Conservation (phyloP, 2,329 filamentous ascomycete genomes). For the Nemania bipapillata region DNA sequence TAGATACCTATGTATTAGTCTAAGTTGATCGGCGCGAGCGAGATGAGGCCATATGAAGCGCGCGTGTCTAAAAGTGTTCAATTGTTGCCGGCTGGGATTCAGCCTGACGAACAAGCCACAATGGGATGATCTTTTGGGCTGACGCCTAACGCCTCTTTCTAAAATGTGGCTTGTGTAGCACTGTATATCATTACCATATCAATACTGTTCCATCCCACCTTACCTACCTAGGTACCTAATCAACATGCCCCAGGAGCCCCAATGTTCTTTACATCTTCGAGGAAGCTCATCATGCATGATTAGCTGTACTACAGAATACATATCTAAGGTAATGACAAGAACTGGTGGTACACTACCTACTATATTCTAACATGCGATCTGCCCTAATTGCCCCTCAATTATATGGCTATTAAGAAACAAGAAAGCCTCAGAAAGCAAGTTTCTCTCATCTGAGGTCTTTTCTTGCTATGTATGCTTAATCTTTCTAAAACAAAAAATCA, state of each 20-base stretch:
- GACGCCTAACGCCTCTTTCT: not conserved
- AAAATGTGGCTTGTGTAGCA: slow-evolving; percentile 20
- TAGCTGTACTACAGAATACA: not conserved
- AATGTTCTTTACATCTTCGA: not conserved
- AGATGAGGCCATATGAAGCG: slow-evolving; percentile 23
- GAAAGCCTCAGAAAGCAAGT: not conserved
- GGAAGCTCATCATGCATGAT: not conserved
- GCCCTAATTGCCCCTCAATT: not conserved
- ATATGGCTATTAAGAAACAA: not conserved
- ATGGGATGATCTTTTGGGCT: not conserved
- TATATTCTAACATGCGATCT: not conserved
- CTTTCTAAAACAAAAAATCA: not conserved
- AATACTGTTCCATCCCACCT: not conserved
- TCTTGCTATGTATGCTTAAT: not conserved
- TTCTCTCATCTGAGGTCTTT: not conserved
- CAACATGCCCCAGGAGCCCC: no score
- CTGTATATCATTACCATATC: not conserved
- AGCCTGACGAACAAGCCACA: slow-evolving; percentile 35
- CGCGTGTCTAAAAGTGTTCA: slow-evolving; percentile 8
- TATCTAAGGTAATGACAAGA: not conserved
- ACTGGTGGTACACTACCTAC: not conserved
- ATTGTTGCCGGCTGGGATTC: slow-evolving; percentile 14
- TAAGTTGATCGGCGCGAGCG: slow-evolving; percentile 22
- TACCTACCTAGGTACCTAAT: not conserved
- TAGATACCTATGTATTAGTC: slow-evolving; percentile 13